Base-by-base conservation (phyloP, 2,329 filamentous ascomycete species). In the Lecanosticta acicola region DNA sequence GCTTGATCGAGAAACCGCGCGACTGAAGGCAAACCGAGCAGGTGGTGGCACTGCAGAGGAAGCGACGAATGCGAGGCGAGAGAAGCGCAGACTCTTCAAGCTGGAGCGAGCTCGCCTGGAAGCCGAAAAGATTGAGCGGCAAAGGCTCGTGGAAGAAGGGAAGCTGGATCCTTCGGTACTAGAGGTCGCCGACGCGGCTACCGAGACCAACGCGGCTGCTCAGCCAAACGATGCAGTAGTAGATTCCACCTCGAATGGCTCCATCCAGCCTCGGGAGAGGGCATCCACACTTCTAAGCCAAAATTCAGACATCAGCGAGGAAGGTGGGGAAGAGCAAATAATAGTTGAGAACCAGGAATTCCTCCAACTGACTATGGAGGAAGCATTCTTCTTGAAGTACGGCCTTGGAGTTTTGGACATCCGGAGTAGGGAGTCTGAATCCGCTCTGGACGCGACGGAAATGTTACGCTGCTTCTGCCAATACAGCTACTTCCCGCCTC, bases 61-160 rank as follows among this genome's bases (percentile, higher is more conserved):
- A 50, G 73, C 81, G 43, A 98, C 91, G 2, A 76, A 78, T 32
- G 77, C 81, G 57, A 76, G 93, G 49, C 79, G 93, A 60, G 81
- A 86, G 54, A 87, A 95, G 66, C 81, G 93, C 37, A 83, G 82
- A 50, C 78, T 87, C 59, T 83, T 87, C 67, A 98, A 98, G 68
- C 83, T 93, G 71, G 90, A 97, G 64, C 78, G 93, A 58, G 93
- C 93, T n/a, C 82, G 85, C 53, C 80, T 84, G 43, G 89, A 96
- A 66, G 81, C 87, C 57, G 85, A 95, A 62, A 85, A 81, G 9
- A 87, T 97, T 53, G 83, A 90, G 53, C 77, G 83, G 60, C 86
- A 83, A 48, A 56, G 56, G 35, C 71, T 82, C 29, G 73, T 74
- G 46, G 72, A 77, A 49, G 79, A 84, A 61, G 68, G 61, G 1